phyloP scores from a whole-genome alignment of 139 green algal genomes.

The Auxenochlorella protothecoides region DNA sequence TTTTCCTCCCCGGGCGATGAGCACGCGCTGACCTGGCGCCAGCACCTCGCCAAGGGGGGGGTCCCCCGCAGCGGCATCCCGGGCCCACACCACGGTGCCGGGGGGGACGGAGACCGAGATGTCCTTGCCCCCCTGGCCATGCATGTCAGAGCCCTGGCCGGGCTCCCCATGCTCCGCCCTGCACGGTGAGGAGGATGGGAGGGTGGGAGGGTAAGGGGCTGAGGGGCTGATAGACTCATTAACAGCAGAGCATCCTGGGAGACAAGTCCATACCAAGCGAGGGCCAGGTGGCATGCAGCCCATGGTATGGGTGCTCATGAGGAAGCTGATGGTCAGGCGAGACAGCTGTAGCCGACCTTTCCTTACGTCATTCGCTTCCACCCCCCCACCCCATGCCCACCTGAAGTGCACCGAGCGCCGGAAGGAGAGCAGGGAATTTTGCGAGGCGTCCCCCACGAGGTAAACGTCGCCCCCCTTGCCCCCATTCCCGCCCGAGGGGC shows the following conservation, averaged over 20 bases:
- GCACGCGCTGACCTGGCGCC: conserved; percentile 38
- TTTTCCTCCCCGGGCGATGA: conserved; percentile 71
- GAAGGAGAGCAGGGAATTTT: conserved; percentile 74
- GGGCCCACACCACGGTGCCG: conserved; percentile 76
- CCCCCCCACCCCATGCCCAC: not conserved
- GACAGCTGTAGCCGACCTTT: no score
- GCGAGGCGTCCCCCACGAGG: conserved; percentile 50
- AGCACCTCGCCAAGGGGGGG: conserved; percentile 74
- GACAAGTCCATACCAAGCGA: no score
- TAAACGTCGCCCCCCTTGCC: conserved; percentile 78
- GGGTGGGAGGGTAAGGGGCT: no score
- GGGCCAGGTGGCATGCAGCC: no score
- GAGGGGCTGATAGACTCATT: no score
- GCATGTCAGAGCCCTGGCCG: conserved; percentile 53
- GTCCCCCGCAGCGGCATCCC: conserved; percentile 29
- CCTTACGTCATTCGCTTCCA: no score
- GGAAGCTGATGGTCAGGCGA: no score
- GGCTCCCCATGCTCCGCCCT: conserved; percentile 26
- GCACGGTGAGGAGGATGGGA: not conserved
- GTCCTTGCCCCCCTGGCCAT: conserved; percentile 66
- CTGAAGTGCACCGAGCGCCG: conserved; percentile 53
- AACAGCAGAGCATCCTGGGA: no score
- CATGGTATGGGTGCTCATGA: no score
- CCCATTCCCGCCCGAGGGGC: conserved; percentile 81
- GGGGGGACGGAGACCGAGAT: conserved; percentile 72